Conservation (phyloP, 129 eudicot species). For the Lactuca saligna region DNA sequence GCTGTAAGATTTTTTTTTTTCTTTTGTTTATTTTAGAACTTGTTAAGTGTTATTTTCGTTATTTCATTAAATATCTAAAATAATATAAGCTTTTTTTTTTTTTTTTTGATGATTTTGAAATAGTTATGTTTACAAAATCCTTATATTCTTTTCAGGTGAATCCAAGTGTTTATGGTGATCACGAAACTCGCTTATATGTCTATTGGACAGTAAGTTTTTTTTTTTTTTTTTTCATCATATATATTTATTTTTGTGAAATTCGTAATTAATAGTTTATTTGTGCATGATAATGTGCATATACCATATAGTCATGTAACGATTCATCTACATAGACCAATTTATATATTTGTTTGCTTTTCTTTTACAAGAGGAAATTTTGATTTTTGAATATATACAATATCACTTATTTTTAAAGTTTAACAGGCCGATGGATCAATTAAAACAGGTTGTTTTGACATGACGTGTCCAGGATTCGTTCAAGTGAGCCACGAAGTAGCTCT, state of each 20-base stretch:
- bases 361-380: no score
- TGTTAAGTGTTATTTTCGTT: neutral
- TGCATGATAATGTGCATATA: no score
- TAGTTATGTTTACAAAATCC: neutral
- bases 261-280: no score
- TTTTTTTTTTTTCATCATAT: neutral
- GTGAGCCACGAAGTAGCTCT: constrained; percentile 68
- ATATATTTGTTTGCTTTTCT: no score
- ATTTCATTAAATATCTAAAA: no score
- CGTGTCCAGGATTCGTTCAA: constrained; percentile 91
- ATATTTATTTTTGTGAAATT: neutral
- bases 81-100: no score
- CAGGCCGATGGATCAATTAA: constrained; percentile 60
- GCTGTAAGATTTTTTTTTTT: constrained; percentile 38
- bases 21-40: neutral
- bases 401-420: constrained; percentile 4
- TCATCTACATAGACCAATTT: no score
- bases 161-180: constrained; percentile 67
- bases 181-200: constrained; percentile 54
- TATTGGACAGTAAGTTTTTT: constrained; percentile 62
- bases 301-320: neutral
- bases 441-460: constrained; percentile 83
- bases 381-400: no score
- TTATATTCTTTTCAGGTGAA: constrained; percentile 49
- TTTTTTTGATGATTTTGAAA: no score